phyloP scores from a whole-genome alignment of 108 stramenopile species.

The Skeletonema marinoi region DNA sequence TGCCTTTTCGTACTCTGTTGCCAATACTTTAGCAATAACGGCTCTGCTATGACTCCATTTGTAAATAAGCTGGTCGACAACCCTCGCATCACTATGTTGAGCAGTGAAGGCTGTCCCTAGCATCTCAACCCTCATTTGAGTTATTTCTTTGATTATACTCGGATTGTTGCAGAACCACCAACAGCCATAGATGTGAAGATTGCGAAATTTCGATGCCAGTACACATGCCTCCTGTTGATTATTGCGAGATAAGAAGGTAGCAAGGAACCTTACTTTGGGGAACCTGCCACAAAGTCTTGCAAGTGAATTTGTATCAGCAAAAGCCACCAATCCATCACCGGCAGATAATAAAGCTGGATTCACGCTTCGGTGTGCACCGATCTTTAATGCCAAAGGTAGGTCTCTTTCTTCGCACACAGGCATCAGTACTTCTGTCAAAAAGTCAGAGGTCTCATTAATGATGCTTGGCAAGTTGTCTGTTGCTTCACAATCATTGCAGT shows the following conservation, averaged over 20 bases:
- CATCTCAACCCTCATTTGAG: constrained; percentile 87
- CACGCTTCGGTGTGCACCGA: constrained; percentile 83
- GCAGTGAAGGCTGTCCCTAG: constrained; percentile 89
- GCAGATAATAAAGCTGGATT: constrained; percentile 61
- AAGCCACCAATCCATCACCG: constrained; percentile 85
- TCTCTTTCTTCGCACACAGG: constrained; percentile 82
- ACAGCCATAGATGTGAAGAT: constrained; percentile 92
- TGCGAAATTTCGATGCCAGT: constrained; percentile 85
- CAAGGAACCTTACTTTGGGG: constrained; percentile 86
- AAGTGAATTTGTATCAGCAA: constrained; percentile 69
- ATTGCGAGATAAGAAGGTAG: constrained; percentile 82
- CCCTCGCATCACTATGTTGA: constrained; percentile 89
- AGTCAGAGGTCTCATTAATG: constrained; percentile 77
- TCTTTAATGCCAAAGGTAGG: constrained; percentile 86
- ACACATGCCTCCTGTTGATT: constrained; percentile 92
- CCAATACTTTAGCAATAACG: constrained; percentile 74
- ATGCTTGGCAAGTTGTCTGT: constrained; percentile 62
- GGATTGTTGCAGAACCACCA: constrained; percentile 95
- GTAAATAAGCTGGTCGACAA: constrained; percentile 91
- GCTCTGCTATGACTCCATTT: constrained; percentile 92
- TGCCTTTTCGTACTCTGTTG: constrained; percentile 65
- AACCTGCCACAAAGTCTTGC: constrained; percentile 64
- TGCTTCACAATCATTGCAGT: constrained; percentile 50
- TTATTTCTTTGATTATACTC: constrained; percentile 82
- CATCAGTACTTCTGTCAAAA: constrained; percentile 78